Percentiles rank a stretch among this genome's conserved stretches.
phyloP scores from a whole-genome alignment of 805 yeast species.

The Helenozyma rhizophorensis region DNA sequence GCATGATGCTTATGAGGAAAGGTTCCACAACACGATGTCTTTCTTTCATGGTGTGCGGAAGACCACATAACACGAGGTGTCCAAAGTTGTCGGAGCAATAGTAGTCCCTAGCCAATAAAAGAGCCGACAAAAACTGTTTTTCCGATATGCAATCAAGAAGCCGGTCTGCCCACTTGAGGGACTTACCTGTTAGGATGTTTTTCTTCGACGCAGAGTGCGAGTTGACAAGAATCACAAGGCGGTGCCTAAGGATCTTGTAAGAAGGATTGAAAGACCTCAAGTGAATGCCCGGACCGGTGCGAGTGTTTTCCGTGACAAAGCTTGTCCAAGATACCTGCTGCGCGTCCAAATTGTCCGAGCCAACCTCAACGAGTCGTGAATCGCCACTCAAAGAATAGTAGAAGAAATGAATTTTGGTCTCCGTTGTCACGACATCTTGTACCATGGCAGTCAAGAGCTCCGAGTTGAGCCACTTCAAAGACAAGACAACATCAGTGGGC shows the following conservation, averaged over 20 bases:
- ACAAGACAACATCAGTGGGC: conserved; percentile 28
- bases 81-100: conserved; percentile 42
- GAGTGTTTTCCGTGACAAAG: too few species aligned
- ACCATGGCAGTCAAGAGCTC: conserved; percentile 23
- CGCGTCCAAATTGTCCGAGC: conserved; percentile 8
- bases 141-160: conserved; percentile 44
- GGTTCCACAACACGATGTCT: conserved; percentile 49
- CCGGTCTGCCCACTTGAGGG: conserved; percentile 68
- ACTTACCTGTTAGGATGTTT: conserved; percentile 52
- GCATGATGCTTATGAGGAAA: conserved; percentile 54
- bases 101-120: conserved; percentile 50
- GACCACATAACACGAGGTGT: conserved; percentile 49
- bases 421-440: conserved; percentile 5
- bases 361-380: conserved; percentile 4
- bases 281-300: neutral
- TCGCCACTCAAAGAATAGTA: conserved; percentile 3
- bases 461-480: conserved; percentile 51
- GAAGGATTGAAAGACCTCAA: conserved; percentile 10
- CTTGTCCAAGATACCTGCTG: conserved; percentile 3
- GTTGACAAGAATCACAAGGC: conserved; percentile 17
- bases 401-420: conserved; percentile 3
- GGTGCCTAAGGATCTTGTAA: conserved; percentile 21
- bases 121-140: conserved; percentile 51
- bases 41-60: conserved; percentile 43
- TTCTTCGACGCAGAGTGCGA: conserved; percentile 7